These are phyloP conservation scores for Populus davidiana DNA, from an alignment of 345 rosid species.

Conservation along the genomic window DNA sequence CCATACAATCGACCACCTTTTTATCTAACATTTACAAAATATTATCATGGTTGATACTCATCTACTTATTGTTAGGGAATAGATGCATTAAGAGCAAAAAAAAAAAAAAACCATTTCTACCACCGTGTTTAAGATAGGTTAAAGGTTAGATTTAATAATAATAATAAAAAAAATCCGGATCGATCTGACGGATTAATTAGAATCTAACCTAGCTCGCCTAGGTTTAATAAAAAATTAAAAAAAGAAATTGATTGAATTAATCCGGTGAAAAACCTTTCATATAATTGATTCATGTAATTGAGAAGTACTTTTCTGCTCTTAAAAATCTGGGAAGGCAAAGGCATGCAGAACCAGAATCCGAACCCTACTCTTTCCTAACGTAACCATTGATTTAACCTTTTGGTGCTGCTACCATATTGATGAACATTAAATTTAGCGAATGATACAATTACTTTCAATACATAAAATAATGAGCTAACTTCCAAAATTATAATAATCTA, in stretches of 20 bases:
- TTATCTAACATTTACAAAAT: neutral
- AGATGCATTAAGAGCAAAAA: neutral
- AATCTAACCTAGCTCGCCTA: no score
- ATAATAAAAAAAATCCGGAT: no score
- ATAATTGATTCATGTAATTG: no score
- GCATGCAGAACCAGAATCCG: neutral
- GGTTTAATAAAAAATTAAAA: no score
- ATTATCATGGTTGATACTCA: neutral
- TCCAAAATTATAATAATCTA: neutral
- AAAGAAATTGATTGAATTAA: no score
- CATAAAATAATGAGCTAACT: neutral
- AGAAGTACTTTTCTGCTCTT: neutral
- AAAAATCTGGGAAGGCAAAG: neutral
- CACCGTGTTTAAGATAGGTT: no score
- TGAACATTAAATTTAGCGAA: neutral
- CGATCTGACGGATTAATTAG: no score
- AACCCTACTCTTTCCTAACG: neutral
- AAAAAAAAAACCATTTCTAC: no score
- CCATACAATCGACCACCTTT: neutral
- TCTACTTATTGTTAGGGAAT: neutral
- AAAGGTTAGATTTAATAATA: no score
- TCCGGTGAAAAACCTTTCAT: no score
- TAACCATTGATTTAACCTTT: neutral
- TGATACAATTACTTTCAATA: neutral
- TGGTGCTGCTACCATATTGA: neutral